Base-by-base conservation (phyloP, 495 filamentous ascomycete genomes). In the Aspergillus carlsbadensis region DNA sequence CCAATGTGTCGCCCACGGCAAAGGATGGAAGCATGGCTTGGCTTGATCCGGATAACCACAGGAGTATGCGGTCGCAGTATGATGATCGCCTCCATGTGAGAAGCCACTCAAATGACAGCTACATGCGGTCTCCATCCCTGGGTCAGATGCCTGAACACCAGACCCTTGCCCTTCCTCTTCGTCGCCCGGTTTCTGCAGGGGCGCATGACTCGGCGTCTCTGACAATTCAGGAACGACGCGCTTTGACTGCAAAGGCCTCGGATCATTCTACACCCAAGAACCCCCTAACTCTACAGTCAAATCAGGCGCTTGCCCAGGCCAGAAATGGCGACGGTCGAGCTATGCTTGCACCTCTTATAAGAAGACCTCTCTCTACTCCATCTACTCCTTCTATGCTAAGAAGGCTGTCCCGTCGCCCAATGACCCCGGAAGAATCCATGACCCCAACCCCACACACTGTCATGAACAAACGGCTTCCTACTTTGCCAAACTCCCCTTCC, bases 401-500 rank as follows among this genome's bases (percentile, higher is more conserved):
- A 22, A 57, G 58, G 14, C 54, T 60, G 3, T 44, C 21, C 6
- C 49, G 55, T 22, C 43, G 51, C 11, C 24, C 54, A 15, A 35
- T 36, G 8, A 22, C 56, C n/a, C 33, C 43, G 1, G 54, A 66
- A 17, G 65, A 68, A 26, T 52, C 61, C 17, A 52, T 59, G 13
- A 73, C 74, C 4, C 74, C 73, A 29, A 74, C 63, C 2, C 61
- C 66, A 1, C 55, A 58, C 7, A 58, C 63, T 49, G 51, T 61
- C n/a, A 62, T 60, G 22, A 68, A 77, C 14, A 79, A 79, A 49
- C 56, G 76, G 43, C 70, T 79, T 13, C 76, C 76, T 3, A 74
- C 75, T 6, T 62, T 79, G 7, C 76, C 76, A 18, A 79, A 78
- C 48, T 70, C 72, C 1, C 76, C 76, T 13, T 78, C 75, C 0